Evolutionary conservation across 2,329 filamentous ascomycete species (phyloP).

Genomic region (Fusarium nisikadoi): DNA sequence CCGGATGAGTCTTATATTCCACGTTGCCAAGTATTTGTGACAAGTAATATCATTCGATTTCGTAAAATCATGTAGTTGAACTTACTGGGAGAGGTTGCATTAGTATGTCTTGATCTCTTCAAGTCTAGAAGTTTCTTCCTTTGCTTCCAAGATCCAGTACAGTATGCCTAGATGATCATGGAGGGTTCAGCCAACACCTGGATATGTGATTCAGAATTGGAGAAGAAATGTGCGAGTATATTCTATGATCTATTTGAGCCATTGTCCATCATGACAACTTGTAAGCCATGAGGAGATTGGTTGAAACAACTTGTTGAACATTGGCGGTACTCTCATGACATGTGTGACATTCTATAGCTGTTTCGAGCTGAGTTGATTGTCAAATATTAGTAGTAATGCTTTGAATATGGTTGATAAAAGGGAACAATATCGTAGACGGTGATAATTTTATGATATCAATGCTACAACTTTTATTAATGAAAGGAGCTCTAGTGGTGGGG

Average conservation of each 20-base stretch:
- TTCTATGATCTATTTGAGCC: no score
- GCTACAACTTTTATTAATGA: background rate
- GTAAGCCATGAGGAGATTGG: background rate
- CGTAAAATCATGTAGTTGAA: background rate
- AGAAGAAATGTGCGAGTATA: no score
- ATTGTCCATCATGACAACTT: background rate
- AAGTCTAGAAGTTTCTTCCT: background rate
- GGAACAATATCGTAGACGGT: background rate
- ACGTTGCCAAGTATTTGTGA: background rate
- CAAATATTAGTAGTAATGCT: background rate
- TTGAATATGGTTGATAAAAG: background rate
- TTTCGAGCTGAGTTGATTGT: background rate
- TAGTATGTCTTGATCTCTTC: background rate
- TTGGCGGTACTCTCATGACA: no score
- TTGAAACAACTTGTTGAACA: no score
- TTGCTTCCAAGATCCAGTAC: background rate
- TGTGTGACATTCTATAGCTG: no score
- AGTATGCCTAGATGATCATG: background rate
- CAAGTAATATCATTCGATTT: background rate
- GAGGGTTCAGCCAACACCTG: no score
- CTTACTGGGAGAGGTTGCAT: background rate
- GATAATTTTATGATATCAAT: background rate
- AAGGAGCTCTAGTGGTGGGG: slow-evolving; percentile 21
- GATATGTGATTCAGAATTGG: background rate
- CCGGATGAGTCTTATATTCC: slow-evolving; percentile 17